Percentiles rank a stretch among this genome's conserved stretches.
Conservation (phyloP, 805 yeast genomes). For the Wickerhamiella azymoides region DNA sequence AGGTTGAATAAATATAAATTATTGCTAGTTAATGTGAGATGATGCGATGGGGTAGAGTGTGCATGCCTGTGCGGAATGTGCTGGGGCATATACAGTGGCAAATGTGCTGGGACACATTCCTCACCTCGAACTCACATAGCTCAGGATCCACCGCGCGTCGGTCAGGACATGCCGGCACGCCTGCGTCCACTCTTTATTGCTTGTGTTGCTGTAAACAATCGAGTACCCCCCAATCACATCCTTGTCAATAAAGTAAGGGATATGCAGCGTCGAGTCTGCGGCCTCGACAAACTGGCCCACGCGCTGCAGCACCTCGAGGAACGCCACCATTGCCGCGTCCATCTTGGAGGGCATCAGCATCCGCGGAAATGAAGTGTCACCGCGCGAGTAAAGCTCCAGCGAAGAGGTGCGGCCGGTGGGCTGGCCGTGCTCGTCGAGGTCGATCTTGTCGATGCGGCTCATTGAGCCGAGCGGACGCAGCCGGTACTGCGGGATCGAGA, state of each 20-base stretch:
- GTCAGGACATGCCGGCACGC: constrained; percentile 75
- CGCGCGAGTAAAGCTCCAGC: constrained; percentile 49
- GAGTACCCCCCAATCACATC: constrained; percentile 68
- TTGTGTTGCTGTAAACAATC: constrained; percentile 47
- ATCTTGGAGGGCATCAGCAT: constrained; percentile 59
- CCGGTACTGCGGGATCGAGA: constrained; percentile 45
- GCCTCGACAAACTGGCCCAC: constrained; percentile 33
- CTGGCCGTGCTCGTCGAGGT: constrained; percentile 29
- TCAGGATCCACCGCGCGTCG: constrained; percentile 70
- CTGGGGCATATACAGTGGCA: too few species aligned
- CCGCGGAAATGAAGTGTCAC: constrained; percentile 61
- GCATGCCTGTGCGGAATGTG: too few species aligned
- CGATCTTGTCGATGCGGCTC: constrained; percentile 54
- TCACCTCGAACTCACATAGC: constrained; percentile 41
- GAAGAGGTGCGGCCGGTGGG: constrained; percentile 26
- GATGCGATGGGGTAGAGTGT: too few species aligned
- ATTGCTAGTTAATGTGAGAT: constrained; percentile 3
- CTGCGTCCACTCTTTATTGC: constrained; percentile 75
- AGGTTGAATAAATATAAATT: background rate
- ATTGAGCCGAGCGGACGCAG: constrained; percentile 74
- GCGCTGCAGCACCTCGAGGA: constrained; percentile 46
- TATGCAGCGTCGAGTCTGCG: constrained; percentile 39
- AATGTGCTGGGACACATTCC: too few species aligned
- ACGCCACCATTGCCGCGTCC: constrained; percentile 69
- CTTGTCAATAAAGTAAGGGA: constrained; percentile 60